Evolutionary conservation across 352 stramenopile species (phyloP).

Genomic region (Pythium folliculosum): DNA sequence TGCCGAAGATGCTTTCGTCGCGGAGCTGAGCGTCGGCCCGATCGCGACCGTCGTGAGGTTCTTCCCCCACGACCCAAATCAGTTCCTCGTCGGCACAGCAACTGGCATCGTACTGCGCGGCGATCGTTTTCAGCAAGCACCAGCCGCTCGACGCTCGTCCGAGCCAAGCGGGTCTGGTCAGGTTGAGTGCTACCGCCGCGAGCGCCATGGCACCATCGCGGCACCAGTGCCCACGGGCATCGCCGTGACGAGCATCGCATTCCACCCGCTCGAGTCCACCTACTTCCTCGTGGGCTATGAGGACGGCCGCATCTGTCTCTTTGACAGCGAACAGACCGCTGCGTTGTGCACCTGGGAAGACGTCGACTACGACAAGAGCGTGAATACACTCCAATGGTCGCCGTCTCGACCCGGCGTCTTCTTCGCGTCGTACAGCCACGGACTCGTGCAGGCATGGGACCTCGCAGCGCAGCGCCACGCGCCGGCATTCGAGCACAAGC

Average conservation of each 20-base stretch:
- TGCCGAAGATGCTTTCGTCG: neutral
- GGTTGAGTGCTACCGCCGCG: constrained; percentile 19
- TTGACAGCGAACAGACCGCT: constrained; percentile 35
- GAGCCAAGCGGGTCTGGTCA: neutral
- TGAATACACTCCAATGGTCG: constrained; percentile 54
- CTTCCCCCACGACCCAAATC: constrained; percentile 56
- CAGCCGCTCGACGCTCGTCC: neutral
- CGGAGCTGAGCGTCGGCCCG: constrained; percentile 36
- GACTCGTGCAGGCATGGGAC: constrained; percentile 54
- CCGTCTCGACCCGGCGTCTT: constrained; percentile 52
- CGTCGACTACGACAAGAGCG: constrained; percentile 40
- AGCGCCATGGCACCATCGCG: neutral
- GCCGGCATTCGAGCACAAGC: constrained; percentile 36
- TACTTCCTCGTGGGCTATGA: constrained; percentile 74
- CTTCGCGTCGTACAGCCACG: constrained; percentile 54
- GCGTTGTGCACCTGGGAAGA: constrained; percentile 62
- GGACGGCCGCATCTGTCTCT: constrained; percentile 60
- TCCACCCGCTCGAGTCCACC: constrained; percentile 43
- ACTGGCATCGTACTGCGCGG: constrained; percentile 29
- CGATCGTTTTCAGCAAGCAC: constrained; percentile 41
- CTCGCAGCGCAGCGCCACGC: constrained; percentile 42
- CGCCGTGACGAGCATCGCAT: constrained; percentile 49
- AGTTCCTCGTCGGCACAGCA: constrained; percentile 34
- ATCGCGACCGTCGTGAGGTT: constrained; percentile 51
- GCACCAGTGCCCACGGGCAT: constrained; percentile 2